phyloP scores from a whole-genome alignment of 495 filamentous ascomycete species.

The Xylaria venustula region DNA sequence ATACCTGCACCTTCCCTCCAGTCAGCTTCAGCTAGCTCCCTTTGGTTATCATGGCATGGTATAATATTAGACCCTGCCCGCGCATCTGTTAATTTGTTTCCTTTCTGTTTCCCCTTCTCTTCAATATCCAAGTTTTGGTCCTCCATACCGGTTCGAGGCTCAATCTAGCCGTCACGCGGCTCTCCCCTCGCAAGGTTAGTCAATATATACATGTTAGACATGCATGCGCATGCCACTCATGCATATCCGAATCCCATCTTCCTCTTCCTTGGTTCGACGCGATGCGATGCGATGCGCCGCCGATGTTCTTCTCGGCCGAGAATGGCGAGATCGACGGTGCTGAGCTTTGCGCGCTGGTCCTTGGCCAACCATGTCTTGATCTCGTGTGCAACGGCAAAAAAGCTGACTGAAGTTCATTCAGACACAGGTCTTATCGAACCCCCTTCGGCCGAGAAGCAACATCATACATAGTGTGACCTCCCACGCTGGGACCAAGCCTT shows the following conservation, averaged over 20 bases:
- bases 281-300: too few relatives aligned
- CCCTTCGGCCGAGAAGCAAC: neutral
- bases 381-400: neutral
- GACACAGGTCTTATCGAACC: neutral
- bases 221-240: neutral
- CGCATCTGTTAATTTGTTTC: neutral
- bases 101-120: neutral
- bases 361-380: too few relatives aligned
- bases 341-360: too few relatives aligned
- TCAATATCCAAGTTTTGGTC: neutral
- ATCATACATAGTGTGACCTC: neutral
- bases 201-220: neutral
- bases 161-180: neutral
- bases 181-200: slow-evolving; percentile 10
- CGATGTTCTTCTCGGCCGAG: neutral
- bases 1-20: neutral
- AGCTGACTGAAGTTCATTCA: neutral
- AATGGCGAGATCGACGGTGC: too few relatives aligned
- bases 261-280: neutral
- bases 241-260: neutral
- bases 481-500: neutral
- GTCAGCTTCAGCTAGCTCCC: neutral
- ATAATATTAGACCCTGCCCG: slow-evolving; percentile 11
- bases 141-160: slow-evolving; percentile 2
- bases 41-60: too few relatives aligned